A percentile compares a stretch with the other conserved stretches of the same genome.
Conservation (phyloP, 352 stramenopile species). For the Phytophthora cactorum region DNA sequence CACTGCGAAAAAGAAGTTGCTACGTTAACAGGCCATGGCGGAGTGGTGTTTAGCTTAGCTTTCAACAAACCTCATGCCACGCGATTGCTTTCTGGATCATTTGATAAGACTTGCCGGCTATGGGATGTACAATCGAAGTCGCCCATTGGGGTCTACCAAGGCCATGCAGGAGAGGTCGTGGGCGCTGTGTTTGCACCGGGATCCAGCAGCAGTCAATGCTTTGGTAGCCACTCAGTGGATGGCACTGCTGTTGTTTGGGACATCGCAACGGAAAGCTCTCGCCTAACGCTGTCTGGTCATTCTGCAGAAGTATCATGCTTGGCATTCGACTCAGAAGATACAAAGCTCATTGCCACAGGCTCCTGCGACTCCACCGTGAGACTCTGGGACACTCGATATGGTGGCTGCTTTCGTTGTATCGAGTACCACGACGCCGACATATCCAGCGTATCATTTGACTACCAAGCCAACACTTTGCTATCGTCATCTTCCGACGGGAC, state of each 20-base stretch:
- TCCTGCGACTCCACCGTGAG: constrained; percentile 73
- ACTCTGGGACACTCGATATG: constrained; percentile 77
- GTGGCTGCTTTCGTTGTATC: constrained; percentile 74
- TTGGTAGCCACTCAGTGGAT: constrained; percentile 80
- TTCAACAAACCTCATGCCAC: constrained; percentile 65
- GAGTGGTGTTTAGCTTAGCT: constrained; percentile 69
- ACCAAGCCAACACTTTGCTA: constrained; percentile 55
- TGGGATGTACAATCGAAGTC: constrained; percentile 56
- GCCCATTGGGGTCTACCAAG: constrained; percentile 50
- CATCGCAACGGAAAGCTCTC: constrained; percentile 49
- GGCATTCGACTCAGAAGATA: constrained; percentile 53
- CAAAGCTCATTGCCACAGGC: constrained; percentile 59
- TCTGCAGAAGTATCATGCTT: constrained; percentile 74
- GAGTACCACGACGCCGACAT: constrained; percentile 65
- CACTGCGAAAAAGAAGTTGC: constrained; percentile 35
- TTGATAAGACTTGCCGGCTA: constrained; percentile 80
- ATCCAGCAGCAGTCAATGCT: constrained; percentile 33
- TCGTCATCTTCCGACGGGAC: constrained; percentile 63
- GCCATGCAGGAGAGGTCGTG: constrained; percentile 70
- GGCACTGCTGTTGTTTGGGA: constrained; percentile 75
- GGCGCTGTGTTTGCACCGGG: constrained; percentile 46
- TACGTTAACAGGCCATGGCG: constrained; percentile 61
- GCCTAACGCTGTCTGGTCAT: constrained; percentile 58
- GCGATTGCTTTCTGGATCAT: constrained; percentile 70
- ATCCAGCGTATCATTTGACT: constrained; percentile 69